Conservation (phyloP, 768 basidiomycete species). For the Tephrocybe sp. region DNA sequence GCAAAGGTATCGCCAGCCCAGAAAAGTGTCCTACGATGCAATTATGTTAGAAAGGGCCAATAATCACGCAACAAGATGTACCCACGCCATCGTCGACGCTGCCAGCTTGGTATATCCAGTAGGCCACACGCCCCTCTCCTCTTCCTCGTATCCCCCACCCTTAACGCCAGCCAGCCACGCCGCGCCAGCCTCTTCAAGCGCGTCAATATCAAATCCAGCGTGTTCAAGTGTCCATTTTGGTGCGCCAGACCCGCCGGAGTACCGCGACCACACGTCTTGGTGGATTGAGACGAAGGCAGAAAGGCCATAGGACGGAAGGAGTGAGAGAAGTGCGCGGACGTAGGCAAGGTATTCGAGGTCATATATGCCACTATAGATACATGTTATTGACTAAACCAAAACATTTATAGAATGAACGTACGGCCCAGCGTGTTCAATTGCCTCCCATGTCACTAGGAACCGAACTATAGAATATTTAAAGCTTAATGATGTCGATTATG, state of each 20-base stretch:
- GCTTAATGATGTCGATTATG: neutral
- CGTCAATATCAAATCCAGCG: slow-evolving; percentile 80
- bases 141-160: slow-evolving; percentile 71
- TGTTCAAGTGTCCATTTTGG: slow-evolving; percentile 93
- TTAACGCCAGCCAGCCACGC: slow-evolving; percentile 85
- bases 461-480: slow-evolving; percentile 50
- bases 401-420: slow-evolving; percentile 39
- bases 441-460: slow-evolving; percentile 96
- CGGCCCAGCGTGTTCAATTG: slow-evolving; percentile 92
- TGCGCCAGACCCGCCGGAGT: slow-evolving; percentile 92
- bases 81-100: slow-evolving; percentile 90
- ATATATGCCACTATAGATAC: slow-evolving; percentile 63
- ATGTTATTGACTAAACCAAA: neutral
- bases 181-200: slow-evolving; percentile 78
- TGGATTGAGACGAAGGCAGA: slow-evolving; percentile 79
- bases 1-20: slow-evolving; percentile 91
- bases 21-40: slow-evolving; percentile 69
- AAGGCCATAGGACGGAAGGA: slow-evolving; percentile 72
- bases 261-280: slow-evolving; percentile 96
- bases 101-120: slow-evolving; percentile 92
- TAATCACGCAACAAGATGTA: slow-evolving; percentile 8
- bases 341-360: slow-evolving; percentile 84
- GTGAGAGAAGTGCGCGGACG: slow-evolving; percentile 61
- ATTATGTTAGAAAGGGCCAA: neutral
- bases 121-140: slow-evolving; percentile 86